phyloP scores from a whole-genome alignment of 2,329 filamentous ascomycete species.

The Apiospora marii region DNA sequence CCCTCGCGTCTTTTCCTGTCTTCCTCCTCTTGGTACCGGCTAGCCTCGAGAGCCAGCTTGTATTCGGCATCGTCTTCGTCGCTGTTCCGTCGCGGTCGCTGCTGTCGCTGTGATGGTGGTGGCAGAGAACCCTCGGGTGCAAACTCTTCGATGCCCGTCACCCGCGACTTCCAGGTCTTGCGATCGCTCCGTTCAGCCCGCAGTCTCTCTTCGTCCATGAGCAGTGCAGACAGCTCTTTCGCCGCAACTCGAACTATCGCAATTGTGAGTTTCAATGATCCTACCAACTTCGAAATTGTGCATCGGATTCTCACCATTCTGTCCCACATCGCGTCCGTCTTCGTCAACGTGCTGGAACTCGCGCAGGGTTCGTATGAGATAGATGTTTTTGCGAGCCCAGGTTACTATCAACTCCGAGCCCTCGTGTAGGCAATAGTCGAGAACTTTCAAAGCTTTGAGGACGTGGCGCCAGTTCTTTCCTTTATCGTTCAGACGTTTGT shows the following conservation, averaged over 20 bases:
- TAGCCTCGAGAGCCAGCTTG: constrained; percentile 88
- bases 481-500: constrained; percentile 98
- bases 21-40: constrained; percentile 93
- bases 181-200: constrained; percentile 89
- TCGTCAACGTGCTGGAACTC: constrained; percentile 98
- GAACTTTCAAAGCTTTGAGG: constrained; percentile 93
- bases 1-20: constrained; percentile 77
- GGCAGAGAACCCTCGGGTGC: constrained; percentile 54
- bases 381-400: constrained; percentile 97
- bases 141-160: constrained; percentile 90
- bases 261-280: background rate
- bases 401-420: constrained; percentile 96
- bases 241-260: constrained; percentile 86
- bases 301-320: constrained; percentile 75
- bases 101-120: constrained; percentile 49
- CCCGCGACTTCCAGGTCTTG: constrained; percentile 95
- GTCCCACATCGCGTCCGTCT: constrained; percentile 92
- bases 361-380: constrained; percentile 97
- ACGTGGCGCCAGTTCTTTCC: constrained; percentile 99
- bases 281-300: background rate
- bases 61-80: constrained; percentile 90
- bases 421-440: constrained; percentile 98
- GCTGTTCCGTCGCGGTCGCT: constrained; percentile 54
- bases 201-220: constrained; percentile 92
- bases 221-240: constrained; percentile 91